Conservation (phyloP, 1,139 yeast genomes). For the Magnusiomyces ingens region DNA sequence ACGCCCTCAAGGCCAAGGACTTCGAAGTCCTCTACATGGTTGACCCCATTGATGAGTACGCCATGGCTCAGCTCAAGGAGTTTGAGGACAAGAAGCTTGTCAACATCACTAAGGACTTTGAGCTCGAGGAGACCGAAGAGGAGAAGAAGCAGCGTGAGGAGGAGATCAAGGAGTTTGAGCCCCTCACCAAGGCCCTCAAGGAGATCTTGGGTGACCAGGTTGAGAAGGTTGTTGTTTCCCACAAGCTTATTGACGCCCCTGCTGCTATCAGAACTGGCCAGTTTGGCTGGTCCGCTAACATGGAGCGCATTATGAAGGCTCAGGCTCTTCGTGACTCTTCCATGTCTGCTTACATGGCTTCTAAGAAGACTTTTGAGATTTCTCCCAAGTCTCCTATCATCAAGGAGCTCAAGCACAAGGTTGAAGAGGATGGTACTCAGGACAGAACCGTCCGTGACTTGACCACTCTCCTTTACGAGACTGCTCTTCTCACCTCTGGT, state of each 20-base stretch:
- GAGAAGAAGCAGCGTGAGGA: constrained; percentile 92
- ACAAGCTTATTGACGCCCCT: constrained; percentile 96
- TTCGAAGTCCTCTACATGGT: constrained; percentile 96
- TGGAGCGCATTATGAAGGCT: constrained; percentile 99
- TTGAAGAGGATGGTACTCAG: constrained; percentile 93
- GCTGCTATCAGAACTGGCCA: constrained; percentile 99
- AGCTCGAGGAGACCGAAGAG: constrained; percentile 97
- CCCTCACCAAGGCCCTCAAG: constrained; percentile 91
- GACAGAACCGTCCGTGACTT: constrained; percentile 98
- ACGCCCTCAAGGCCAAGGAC: constrained; percentile 96
- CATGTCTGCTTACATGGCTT: constrained; percentile 99
- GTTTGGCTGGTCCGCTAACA: constrained; percentile 99
- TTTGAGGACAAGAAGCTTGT: constrained; percentile 96
- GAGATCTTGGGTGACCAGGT: constrained; percentile 97
- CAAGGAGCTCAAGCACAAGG: constrained; percentile 92
- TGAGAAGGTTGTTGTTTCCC: constrained; percentile 98
- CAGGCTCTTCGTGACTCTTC: constrained; percentile 99
- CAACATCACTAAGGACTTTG: constrained; percentile 98
- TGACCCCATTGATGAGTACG: constrained; percentile 99
- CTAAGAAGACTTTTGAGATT: constrained; percentile 98
- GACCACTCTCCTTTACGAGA: constrained; percentile 92
- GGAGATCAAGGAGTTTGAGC: constrained; percentile 88
- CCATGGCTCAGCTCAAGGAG: constrained; percentile 98
- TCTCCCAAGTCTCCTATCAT: constrained; percentile 96
- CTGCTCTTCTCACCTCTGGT: constrained; percentile 97